Base-by-base conservation (phyloP, 768 basidiomycete genomes). In the Paxillus involutus region DNA sequence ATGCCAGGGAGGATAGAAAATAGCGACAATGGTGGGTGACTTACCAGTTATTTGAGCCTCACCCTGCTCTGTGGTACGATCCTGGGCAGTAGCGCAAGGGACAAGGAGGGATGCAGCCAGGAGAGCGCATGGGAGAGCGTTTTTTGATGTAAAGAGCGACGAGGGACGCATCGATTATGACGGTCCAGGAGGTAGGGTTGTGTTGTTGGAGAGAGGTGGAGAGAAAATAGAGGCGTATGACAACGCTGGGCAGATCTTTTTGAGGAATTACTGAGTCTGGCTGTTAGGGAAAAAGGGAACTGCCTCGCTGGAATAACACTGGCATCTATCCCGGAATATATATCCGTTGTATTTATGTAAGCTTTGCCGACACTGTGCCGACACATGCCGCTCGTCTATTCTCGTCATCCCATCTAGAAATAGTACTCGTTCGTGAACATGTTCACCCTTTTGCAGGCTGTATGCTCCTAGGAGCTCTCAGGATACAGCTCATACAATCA, bases 41-140 rank as follows among this genome's bases (percentile, higher is more conserved):
- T 43, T 39, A 76, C 77, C 69, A 46, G 63, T 59, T n/a, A 76
- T 74, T 16, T 71, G 58, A 0, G 72, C 71, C 56, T 75, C 77
- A 17, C 64, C 68, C 12, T 65, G 64, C 47, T 75, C 73, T 1
- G 69, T 63, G 1, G 72, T 64, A 39, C 71, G 72, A 47, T 71
- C 67, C 44, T 67, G 63, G 5, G 69, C 64, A 7, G 26, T 11
- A 19, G 30, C 52, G 6, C 52, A 19, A 16, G 24, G 32, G 26
- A 45, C 48, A 19, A 54, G 44, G 44, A 62, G 35, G 33, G 58
- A 39, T 4, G 45, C 13, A 4, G 51, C 39, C 9, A 55, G 42
- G 36, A 63, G 33, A 49, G 44, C 26, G 42, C 50, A 51, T 10
- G 26, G 35, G 33, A 47, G 33, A 12, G 59, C 8, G 5, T 30